Conservation (phyloP, 176 grass and related monocot species). For the Eremochloa ophiuroides region DNA sequence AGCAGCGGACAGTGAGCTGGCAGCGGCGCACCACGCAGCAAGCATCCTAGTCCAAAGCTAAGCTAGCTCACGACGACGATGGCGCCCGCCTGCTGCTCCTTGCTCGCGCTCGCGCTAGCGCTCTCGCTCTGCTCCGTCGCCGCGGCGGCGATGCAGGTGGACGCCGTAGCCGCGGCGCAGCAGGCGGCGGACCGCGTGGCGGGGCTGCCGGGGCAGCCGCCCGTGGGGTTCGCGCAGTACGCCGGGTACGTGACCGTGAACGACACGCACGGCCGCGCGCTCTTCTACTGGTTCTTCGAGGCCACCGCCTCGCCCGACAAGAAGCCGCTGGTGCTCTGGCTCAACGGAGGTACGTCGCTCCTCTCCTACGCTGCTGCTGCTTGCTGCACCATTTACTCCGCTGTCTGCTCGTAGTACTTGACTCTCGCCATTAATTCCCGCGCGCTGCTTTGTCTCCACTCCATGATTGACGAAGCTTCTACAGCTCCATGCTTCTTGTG, state of each 20-base stretch:
- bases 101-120: background rate
- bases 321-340: slow-evolving; percentile 90
- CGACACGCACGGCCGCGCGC: slow-evolving; percentile 69
- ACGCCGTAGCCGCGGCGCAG: slow-evolving; percentile 30
- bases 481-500: background rate
- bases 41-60: too few relatives aligned
- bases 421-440: background rate
- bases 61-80: background rate
- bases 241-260: slow-evolving; percentile 96
- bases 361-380: background rate
- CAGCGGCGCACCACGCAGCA: background rate
- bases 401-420: background rate
- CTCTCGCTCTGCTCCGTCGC: background rate
- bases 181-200: slow-evolving; percentile 76
- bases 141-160: background rate
- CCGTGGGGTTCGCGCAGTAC: slow-evolving; percentile 73
- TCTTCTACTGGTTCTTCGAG: slow-evolving; percentile 99
- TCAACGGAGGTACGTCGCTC: slow-evolving; percentile 73
- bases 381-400: background rate
- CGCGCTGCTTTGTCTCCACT: background rate
- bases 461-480: background rate
- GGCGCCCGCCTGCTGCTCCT: background rate
- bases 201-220: slow-evolving; percentile 74
- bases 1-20: too few relatives aligned
- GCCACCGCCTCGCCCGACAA: slow-evolving; percentile 42